Evolutionary conservation across 225 moss, liverwort and hornwort genomes (phyloP), one percentile per base, ranked within the genome.

Genomic region (Antitrichia curtipendula): DNA sequence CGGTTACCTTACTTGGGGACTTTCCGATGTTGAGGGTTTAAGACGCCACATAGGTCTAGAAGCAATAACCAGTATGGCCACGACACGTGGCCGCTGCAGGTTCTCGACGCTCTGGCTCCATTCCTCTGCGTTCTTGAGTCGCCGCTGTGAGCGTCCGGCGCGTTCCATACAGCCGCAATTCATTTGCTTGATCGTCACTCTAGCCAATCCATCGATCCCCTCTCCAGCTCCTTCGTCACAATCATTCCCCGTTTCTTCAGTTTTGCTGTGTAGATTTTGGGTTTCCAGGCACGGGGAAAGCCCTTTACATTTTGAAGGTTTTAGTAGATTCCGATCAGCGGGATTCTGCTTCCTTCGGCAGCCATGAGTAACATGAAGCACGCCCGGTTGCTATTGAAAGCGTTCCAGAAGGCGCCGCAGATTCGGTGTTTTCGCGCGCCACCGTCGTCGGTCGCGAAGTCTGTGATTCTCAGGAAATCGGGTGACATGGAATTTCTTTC

Each of bases 351-450:
- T 70, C 57, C 31, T 59, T 82, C 24, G 52, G 66, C 45, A 89
- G 88, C 81, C 23, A 93, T 92, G 93, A 93, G 90, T 78, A 93
- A 89, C 49, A 84, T 90, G 87, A 93, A 89, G 90, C 93, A 93
- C 81, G 93, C 89, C 9, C 84, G 84, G 73, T 54, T 92, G 88
- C 85, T 93, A 52, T 84, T 93, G 71, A 93, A 91, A 81, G 93
- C 92, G 45, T 92, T 93, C 40, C 93, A 93, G 82, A 93, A 91
- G 88, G 89, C 92, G 12, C 93, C 93, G 59, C 93, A 93, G 86
- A 93, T 91, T 20, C 92, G 93, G 40, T 92, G 93, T 89, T 92
- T 93, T 79, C 93, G 92, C 78, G 90, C 92, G 80, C 89, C 93
- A 47, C 90, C 93, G 22, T 87, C 87, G 28, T 88, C 90, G 22